These are phyloP conservation scores for Plectosphaerella plurivora DNA, from an alignment of 2,329 filamentous ascomycete genomes.

Conservation along the genomic window DNA sequence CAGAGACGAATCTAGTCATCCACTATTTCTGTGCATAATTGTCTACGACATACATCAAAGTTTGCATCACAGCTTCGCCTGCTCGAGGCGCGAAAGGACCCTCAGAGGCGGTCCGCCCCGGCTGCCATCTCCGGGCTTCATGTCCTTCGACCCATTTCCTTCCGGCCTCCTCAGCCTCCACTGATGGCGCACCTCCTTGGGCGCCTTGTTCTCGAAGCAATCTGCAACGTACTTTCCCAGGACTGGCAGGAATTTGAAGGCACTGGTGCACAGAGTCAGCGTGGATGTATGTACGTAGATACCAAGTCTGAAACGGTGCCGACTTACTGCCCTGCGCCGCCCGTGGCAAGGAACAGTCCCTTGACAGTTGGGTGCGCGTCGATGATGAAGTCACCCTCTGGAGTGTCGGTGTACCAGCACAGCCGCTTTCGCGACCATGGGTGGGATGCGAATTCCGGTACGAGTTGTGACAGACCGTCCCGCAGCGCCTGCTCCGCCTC, in stretches of 20 bases:
- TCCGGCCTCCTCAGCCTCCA: constrained; percentile 19
- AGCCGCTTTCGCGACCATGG: constrained; percentile 47
- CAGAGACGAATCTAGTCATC: too few relatives aligned
- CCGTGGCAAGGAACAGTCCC: constrained; percentile 41
- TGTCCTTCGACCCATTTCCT: background rate
- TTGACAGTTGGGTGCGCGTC: constrained; percentile 45
- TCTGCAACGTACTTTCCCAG: constrained; percentile 21
- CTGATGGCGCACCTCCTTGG: constrained; percentile 18
- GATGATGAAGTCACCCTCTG: constrained; percentile 57
- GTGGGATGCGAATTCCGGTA: constrained; percentile 48
- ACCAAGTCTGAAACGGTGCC: background rate
- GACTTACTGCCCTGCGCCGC: constrained; percentile 35
- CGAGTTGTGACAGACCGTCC: constrained; percentile 43
- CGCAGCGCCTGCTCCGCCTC: constrained; percentile 51
- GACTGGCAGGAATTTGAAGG: constrained; percentile 20
- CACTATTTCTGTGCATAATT: too few relatives aligned
- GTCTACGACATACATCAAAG: background rate
- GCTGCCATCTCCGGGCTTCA: constrained; percentile 22
- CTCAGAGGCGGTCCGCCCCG: constrained; percentile 21
- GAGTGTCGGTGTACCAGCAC: constrained; percentile 64
- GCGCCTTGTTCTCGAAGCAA: constrained; percentile 25
- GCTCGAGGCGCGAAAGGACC: constrained; percentile 16
- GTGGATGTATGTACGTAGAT: background rate
- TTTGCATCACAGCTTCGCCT: constrained; percentile 17
- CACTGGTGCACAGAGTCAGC: constrained; percentile 5